phyloP scores from a whole-genome alignment of 352 stramenopile genomes.

The Phytopythium helicoides region DNA sequence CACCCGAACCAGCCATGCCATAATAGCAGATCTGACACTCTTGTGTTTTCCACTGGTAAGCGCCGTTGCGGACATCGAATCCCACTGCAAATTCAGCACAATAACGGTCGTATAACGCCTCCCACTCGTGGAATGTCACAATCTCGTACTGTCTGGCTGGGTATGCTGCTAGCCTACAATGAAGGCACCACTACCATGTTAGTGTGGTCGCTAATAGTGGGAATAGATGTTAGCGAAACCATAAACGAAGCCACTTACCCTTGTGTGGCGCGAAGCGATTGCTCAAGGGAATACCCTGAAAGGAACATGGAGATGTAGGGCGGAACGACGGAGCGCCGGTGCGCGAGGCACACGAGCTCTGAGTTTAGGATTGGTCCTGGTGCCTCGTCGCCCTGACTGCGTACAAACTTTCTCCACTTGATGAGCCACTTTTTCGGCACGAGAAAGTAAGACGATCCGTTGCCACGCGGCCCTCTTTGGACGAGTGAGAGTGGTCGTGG shows the following conservation, averaged over 20 bases:
- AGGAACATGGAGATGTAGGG: slow-evolving; percentile 87
- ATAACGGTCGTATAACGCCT: slow-evolving; percentile 75
- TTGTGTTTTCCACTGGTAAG: slow-evolving; percentile 81
- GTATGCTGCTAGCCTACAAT: slow-evolving; percentile 41
- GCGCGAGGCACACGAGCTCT: slow-evolving; percentile 75
- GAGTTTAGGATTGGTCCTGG: slow-evolving; percentile 79
- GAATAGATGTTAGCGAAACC: not conserved
- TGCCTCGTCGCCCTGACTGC: slow-evolving; percentile 46
- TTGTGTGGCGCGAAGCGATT: slow-evolving; percentile 73
- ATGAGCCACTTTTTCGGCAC: slow-evolving; percentile 86
- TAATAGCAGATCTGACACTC: slow-evolving; percentile 84
- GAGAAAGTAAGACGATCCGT: slow-evolving; percentile 64
- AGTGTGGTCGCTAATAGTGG: too few species aligned
- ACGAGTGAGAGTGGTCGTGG: slow-evolving; percentile 48
- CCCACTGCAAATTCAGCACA: slow-evolving; percentile 80
- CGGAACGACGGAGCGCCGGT: slow-evolving; percentile 77
- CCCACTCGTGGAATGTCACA: slow-evolving; percentile 77
- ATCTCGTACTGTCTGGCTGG: slow-evolving; percentile 82
- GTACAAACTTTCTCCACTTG: slow-evolving; percentile 76
- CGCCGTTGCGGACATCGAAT: slow-evolving; percentile 74
- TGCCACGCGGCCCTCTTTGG: not conserved
- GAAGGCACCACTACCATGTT: too few species aligned
- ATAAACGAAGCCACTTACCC: slow-evolving; percentile 31
- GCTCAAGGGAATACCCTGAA: slow-evolving; percentile 74
- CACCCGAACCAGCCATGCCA: slow-evolving; percentile 41